Evolutionary conservation across 345 rosid species (phyloP).

Genomic region (Cochlearia excelsa): DNA sequence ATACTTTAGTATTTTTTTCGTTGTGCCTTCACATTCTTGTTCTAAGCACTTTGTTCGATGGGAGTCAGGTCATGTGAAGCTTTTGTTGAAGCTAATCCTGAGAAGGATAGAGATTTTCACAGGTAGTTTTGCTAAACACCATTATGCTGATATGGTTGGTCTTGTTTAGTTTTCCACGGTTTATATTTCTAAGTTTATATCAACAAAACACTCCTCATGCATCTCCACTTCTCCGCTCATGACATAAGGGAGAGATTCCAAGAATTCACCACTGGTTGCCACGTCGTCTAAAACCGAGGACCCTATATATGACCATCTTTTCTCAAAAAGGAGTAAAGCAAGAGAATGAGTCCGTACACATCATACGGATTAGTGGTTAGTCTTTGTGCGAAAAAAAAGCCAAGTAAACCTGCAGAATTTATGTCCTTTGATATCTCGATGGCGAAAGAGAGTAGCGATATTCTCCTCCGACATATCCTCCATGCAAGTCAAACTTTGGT

Average conservation of each 20-base stretch:
- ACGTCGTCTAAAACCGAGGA: conserved; percentile 33
- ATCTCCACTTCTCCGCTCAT: neutral
- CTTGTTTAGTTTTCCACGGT: conserved; percentile 6
- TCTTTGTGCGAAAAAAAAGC: conserved; percentile 25
- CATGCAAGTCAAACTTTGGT: conserved; percentile 46
- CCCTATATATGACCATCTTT: conserved; percentile 23
- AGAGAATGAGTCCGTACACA: conserved; percentile 29
- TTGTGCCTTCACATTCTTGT: conserved; percentile 21
- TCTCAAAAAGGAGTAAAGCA: conserved; percentile 31
- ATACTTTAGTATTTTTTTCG: conserved; percentile 8
- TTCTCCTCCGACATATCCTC: conserved; percentile 26
- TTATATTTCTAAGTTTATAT: too few species aligned
- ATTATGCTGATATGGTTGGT: conserved; percentile 92
- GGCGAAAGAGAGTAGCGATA: conserved; percentile 45
- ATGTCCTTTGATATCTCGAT: conserved; percentile 62
- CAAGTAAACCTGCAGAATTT: conserved; percentile 43
- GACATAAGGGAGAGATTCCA: conserved; percentile 59
- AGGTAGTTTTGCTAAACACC: conserved; percentile 69
- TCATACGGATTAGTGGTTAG: conserved; percentile 24
- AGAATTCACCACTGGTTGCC: conserved; percentile 48
- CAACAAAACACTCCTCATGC: too few species aligned
- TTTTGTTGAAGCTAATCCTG: conserved; percentile 89
- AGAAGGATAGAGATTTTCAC: conserved; percentile 92
- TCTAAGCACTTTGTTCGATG: conserved; percentile 85
- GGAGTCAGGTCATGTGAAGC: conserved; percentile 80